These are phyloP conservation scores for Aspergillus floridensis DNA, from an alignment of 2,329 filamentous ascomycete genomes.

Conservation along the genomic window DNA sequence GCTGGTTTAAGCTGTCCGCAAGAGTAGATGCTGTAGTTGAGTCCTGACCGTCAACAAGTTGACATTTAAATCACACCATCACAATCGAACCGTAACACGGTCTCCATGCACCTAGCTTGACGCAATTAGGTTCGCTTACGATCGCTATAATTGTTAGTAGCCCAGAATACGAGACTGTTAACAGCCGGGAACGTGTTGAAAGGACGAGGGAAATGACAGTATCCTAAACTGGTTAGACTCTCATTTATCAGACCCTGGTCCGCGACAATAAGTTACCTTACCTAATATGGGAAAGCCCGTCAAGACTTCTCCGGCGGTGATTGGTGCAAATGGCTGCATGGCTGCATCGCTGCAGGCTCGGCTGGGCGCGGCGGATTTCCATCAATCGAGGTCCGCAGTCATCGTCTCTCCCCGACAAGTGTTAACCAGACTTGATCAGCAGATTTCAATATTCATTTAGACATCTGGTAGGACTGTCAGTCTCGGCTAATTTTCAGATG, in stretches of 20 bases:
- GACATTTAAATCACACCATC: not conserved
- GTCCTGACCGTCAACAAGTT: not conserved
- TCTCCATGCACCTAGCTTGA: not conserved
- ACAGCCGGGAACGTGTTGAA: too few species aligned
- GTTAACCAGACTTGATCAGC: not conserved
- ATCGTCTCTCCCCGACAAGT: not conserved
- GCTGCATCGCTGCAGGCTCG: not conserved
- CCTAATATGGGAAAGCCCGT: not conserved
- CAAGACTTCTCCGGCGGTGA: not conserved
- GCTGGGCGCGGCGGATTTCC: not conserved
- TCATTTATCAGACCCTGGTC: not conserved
- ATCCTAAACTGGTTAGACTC: not conserved
- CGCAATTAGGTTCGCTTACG: not conserved
- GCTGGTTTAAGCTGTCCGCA: not conserved
- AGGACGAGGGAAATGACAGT: not conserved
- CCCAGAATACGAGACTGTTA: not conserved
- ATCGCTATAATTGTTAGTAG: not conserved
- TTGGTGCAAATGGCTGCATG: slow-evolving; percentile 3
- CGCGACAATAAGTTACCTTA: not conserved
- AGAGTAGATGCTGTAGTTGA: not conserved
- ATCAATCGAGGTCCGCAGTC: not conserved
- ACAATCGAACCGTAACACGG: not conserved
- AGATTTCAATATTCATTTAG: not conserved
- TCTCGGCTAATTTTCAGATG: not conserved
- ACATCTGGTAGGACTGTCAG: not conserved